Base-by-base conservation (phyloP, 2,329 filamentous ascomycete species). In the Botryotinia convoluta region DNA sequence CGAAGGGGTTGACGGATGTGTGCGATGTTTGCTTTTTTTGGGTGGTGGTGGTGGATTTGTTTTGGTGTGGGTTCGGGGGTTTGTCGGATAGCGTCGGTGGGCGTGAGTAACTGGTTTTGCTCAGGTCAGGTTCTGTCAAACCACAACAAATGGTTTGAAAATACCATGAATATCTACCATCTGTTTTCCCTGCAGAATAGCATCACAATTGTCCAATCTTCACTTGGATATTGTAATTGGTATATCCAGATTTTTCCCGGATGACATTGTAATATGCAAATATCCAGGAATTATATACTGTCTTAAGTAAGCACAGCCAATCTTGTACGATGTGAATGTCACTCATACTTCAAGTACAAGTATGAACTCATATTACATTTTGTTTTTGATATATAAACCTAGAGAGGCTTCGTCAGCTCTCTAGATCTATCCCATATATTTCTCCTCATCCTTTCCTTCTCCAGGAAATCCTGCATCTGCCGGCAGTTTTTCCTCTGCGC, bases 351-450 rank as follows among this genome's bases (percentile, higher is more conserved):
- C 7, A 18, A 44, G 39, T 44, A 8, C 18, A 63, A 63, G 39
- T 45, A 65, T 64, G 16, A 20, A 37, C n/a, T 64, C n/a, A 44
- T n/a, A 7, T 22, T 16, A 63, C 61, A 44, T 63, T 42, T 20
- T 63, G 16, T 18, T 32, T 45, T 44, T 44, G 7, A 63, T n/a
- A 45, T 45, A 45, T 14, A 29, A 45, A 45, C 42, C 62, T 48
- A 48, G 62, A 65, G 29, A 29, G 62, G 32, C 29, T 35, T 68
- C 64, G 45, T 68, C 64, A 54, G 64, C 45, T 37, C 42, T 48
- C 62, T 48, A 16, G 22, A 10, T 9, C 22, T n/a, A 51, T 29
- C 32, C 14, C 14, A 37, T 20, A 51, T 54, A 39, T 67, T 51
- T 51, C 44, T 67, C 32, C 64, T 39, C 44, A 12, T 63, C 26